Conservation (phyloP, 106 monocot species). For the Phalaenopsis equestris region DNA sequence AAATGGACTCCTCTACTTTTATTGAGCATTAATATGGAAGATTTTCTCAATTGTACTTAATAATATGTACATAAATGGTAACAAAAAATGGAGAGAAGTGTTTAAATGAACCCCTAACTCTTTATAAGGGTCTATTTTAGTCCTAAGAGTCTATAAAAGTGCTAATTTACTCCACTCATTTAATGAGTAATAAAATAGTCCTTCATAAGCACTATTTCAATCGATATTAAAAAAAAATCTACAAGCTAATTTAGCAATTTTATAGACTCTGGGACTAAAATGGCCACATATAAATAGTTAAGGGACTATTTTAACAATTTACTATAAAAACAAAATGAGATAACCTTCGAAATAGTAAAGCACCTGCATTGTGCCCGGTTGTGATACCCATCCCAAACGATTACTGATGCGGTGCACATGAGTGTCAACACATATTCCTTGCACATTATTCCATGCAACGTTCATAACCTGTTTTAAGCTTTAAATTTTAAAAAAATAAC, state of each 20-base stretch:
- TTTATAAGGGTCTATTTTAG: too few relatives aligned
- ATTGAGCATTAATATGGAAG: background rate
- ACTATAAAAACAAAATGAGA: background rate
- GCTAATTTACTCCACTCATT: too few relatives aligned
- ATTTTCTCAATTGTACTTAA: background rate
- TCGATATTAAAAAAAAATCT: too few relatives aligned
- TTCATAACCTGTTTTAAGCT: conserved; percentile 62
- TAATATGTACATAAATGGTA: background rate
- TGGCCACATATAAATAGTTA: too few relatives aligned
- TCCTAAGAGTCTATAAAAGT: too few relatives aligned
- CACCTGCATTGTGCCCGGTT: conserved; percentile 59
- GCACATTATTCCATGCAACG: conserved; percentile 83
- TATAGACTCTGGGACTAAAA: too few relatives aligned
- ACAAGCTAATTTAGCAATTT: too few relatives aligned
- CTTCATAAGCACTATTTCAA: too few relatives aligned
- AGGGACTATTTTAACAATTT: background rate
- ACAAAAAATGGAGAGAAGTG: too few relatives aligned
- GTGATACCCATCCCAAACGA: conserved; percentile 91
- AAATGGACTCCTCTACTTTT: background rate
- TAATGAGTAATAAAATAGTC: too few relatives aligned
- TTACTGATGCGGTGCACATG: conserved; percentile 98
- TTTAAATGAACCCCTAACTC: too few relatives aligned
- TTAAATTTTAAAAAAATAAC: background rate
- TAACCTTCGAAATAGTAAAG: background rate
- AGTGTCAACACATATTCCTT: conserved; percentile 99